Conservation (phyloP, 164 flowering plant species). For the Magnolia sinica region DNA sequence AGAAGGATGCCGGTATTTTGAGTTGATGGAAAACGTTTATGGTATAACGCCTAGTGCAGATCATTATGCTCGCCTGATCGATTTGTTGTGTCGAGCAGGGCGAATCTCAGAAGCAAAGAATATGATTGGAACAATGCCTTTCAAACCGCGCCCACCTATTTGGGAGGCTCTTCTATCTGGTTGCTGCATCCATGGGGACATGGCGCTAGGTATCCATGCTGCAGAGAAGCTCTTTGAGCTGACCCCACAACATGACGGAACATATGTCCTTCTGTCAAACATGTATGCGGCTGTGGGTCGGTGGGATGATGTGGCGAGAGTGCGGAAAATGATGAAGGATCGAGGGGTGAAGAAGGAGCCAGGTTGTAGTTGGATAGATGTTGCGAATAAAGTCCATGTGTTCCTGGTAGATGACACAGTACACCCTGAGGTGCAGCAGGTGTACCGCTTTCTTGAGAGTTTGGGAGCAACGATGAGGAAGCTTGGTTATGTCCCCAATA, state of each 20-base stretch:
- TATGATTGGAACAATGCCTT: conserved; percentile 56
- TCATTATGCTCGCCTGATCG: conserved; percentile 75
- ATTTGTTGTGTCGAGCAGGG: conserved; percentile 78
- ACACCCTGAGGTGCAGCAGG: conserved; percentile 60
- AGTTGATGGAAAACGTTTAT: conserved; percentile 43
- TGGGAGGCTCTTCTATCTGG: conserved; percentile 88
- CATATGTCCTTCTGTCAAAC: conserved; percentile 64
- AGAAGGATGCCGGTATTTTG: conserved; percentile 56
- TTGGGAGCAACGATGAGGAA: conserved; percentile 52
- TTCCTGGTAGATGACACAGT: conserved; percentile 65
- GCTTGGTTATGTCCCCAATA: conserved; percentile 46
- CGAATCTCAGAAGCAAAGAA: conserved; percentile 55
- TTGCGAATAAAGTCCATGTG: conserved; percentile 63
- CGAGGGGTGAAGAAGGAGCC: conserved; percentile 82
- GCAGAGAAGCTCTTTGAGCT: conserved; percentile 64
- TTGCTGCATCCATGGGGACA: conserved; percentile 59
- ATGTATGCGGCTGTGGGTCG: conserved; percentile 54
- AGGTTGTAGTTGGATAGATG: conserved; percentile 90
- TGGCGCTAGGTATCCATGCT: conserved; percentile 60
- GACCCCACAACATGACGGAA: conserved; percentile 67
- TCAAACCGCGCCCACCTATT: conserved; percentile 52
- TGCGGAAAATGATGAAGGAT: conserved; percentile 68
- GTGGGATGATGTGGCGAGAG: conserved; percentile 63
- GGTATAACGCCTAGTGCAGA: conserved; percentile 69
- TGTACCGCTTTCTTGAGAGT: conserved; percentile 50